Evolutionary conservation across 2,329 filamentous ascomycete genomes (phyloP), one percentile per base, ranked within the genome.

Genomic region (Sclerotiophoma versabilis): DNA sequence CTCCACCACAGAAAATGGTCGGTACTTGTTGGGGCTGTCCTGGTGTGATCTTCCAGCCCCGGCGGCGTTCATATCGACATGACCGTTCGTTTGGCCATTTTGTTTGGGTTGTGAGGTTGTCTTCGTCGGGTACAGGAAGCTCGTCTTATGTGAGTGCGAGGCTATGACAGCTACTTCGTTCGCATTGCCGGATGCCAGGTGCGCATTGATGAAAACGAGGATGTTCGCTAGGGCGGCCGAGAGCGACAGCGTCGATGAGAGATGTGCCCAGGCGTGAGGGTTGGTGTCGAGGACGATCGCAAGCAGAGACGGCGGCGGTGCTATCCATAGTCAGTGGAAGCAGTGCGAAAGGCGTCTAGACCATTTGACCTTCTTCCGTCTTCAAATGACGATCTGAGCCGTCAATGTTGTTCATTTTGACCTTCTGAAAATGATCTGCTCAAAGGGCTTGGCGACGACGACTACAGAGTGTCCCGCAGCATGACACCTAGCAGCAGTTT

Each of bases 241-340:
- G 57, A 99, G 84, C 23, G 93, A 87, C 7, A 98, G 86, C 26
- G 84, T 85, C 51, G 86, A 78, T 57, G 87, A 82, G 37, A 98
- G 84, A 56, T 91, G 83, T 6, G 91, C 87, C 95, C 95, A 96
- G 66, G 95, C 93, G 66, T 93, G 90, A 2, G 95, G 95, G 74
- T 99, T 99, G 22, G 93, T 97, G 79, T 99, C 95, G 79, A 99
- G 84, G 69, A 99, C 83, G 68, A 99, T 88, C 64, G 92, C 89
- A 46, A 97, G 86, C 29, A 99, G 87, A 12, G 93, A 96, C 0
- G 95, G 91, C 10, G 84, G 78, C 32, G 83, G 80, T 53, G 81
- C 84, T 83, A 59, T 12, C 36, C 59, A 46, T 10, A 19, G 41
- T 61, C 22, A 64, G 60, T 44, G 15, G 20, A 8, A 15, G 22